Conservation (phyloP, 805 yeast genomes). For the Babjeviella inositovora region DNA sequence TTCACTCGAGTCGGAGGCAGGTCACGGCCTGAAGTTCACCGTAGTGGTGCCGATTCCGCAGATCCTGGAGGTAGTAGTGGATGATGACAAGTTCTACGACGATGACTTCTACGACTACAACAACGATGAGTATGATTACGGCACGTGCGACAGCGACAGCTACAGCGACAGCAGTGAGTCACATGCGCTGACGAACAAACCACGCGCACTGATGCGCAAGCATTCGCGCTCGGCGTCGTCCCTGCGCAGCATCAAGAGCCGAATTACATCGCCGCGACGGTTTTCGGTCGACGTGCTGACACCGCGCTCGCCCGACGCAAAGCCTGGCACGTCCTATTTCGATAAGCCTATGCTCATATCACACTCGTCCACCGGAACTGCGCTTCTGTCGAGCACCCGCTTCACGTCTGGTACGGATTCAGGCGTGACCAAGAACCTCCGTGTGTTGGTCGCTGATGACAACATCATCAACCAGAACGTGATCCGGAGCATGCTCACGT, state of each 20-base stretch:
- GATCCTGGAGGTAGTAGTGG: conserved; percentile 31
- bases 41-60: conserved; percentile 69
- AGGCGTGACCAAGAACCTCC: conserved; percentile 3
- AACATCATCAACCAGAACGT: conserved; percentile 91
- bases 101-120: no score
- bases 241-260: no score
- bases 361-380: conserved; percentile 35
- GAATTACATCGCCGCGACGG: no score
- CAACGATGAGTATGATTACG: no score
- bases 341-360: conserved; percentile 28
- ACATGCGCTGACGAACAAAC: no score
- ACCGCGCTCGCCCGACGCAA: no score
- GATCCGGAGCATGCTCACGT: conserved; percentile 67
- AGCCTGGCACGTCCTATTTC: conserved; percentile 9
- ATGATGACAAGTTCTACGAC: conserved; percentile 16
- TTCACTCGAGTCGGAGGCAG: conserved; percentile 55
- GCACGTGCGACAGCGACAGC: no score
- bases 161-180: no score
- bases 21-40: conserved; percentile 72
- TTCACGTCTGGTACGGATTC: conserved; percentile 4
- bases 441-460: conserved; percentile 84
- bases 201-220: no score
- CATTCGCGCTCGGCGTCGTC: no score
- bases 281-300: no score
- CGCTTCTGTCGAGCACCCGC: conserved; percentile 17